Evolutionary conservation across 1,139 yeast genomes (phyloP), one percentile per base, ranked within the genome.

Genomic region (Candida freyschussii): DNA sequence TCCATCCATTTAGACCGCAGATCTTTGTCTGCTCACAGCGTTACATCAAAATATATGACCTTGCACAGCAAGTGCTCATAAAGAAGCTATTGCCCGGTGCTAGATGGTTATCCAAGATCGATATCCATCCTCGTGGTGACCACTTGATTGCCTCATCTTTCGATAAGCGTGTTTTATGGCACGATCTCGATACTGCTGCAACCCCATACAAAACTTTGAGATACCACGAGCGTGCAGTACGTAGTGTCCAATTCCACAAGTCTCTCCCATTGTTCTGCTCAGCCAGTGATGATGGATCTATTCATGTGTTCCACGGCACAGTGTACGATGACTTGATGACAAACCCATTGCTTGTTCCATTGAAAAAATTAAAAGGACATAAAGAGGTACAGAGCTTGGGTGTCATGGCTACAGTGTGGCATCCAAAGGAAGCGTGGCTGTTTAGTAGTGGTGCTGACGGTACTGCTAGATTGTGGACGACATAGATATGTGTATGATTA

Each of bases 401-500:
- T 52, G 95, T 91, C n/a, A 69, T 91, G 55, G 84, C 80, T 56
- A 73, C 83, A 36, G 74, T 75, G 34, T 91, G 99, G 99, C 98
- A 93, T 69, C 97, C 98, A 45, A 79, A 81, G 54, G 97, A 93
- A 62, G 96, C 98, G 2, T 91, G 99, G 99, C 68, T 91, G 52
- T 87, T 91, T 59, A 81, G 94, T 57, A 87, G 95, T n/a, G 98
- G 97, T 50, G 97, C 97, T 15, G 98, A 93, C 60, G 89, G 95
- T 41, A 80, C 91, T 33, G 97, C 96, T 13, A 78, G 96, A 55
- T 68, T 91, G 55, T 91, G 98, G 98, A 91, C 98, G 24, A 84
- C 95, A n/a, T 78, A 27, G n/a, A n/a, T n/a, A n/a, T n/a, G n/a
- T n/a, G n/a, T n/a, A n/a, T n/a, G n/a, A n/a, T n/a, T n/a, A n/a